Evolutionary conservation across 257 asterid genomes (phyloP).

Genomic region (Oldenlandia corymbosa): DNA sequence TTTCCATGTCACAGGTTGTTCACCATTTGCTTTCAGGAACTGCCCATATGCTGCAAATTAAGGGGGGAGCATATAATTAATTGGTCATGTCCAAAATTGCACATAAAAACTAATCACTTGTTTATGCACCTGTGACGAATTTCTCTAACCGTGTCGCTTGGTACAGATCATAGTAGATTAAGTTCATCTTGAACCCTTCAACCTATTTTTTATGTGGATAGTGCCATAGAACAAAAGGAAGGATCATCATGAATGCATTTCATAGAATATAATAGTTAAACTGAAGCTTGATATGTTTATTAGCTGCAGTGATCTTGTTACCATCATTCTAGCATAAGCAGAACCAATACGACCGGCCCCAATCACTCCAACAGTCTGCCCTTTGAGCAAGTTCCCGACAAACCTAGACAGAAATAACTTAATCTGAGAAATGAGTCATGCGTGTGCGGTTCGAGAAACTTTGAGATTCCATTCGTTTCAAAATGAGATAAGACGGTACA

Average conservation of each 20-base stretch:
- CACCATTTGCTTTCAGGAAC: conserved; percentile 89
- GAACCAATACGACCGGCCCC: conserved; percentile 99
- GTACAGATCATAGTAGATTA: conserved; percentile 90
- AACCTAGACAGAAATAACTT: conserved; percentile 40
- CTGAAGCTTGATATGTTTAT: neutral
- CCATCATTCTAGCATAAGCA: conserved; percentile 99
- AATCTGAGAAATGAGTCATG: conserved; percentile 5
- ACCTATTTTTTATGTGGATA: conserved; percentile 35
- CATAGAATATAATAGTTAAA: neutral
- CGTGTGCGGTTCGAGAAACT: neutral
- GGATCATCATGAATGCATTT: neutral
- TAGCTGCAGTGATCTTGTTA: conserved; percentile 25
- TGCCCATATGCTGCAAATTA: conserved; percentile 81
- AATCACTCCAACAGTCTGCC: conserved; percentile 94
- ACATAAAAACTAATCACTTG: conserved; percentile 1
- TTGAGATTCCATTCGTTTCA: too few species aligned
- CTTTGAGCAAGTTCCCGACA: conserved; percentile 94
- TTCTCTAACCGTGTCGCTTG: conserved; percentile 94
- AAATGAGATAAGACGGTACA: too few species aligned
- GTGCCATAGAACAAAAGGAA: conserved; percentile 11
- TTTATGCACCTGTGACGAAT: conserved; percentile 70
- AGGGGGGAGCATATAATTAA: conserved; percentile 6
- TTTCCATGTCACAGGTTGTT: conserved; percentile 87
- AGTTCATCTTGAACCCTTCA: conserved; percentile 98
- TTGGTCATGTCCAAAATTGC: neutral